Base-by-base conservation (phyloP, 176 grass and related monocot species). In the Tillandsia leiboldiana region DNA sequence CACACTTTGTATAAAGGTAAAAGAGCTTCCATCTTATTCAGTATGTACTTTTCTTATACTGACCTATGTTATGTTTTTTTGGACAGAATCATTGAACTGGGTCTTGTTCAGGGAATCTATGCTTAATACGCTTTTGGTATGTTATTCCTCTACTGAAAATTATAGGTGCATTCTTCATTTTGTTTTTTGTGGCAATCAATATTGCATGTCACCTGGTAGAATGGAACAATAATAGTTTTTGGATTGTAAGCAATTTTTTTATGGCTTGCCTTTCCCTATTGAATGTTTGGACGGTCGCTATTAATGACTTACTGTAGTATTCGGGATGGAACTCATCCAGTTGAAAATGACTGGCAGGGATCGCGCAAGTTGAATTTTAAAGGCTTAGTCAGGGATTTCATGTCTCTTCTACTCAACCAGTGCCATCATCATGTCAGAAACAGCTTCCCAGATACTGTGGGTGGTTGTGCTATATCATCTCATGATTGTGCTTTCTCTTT, bases 1-100 rank as follows among this genome's bases (percentile, higher is more conserved):
- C 71, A 76, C 26, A 75, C 63, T 87, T 78, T 85, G 83, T 89
- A 79, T 73, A 96, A 87, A 91, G 88, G 92, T 89, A 80, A 84
- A 70, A 26, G 63, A 72, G 11, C 29, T 29, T 42, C 11, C 10
- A 18, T 49, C 66, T 23, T 64, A 56, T 48, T 52, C 50, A 76
- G 63, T 59, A 73, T 65, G 58, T 67, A 8, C 13, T 69, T 20
- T 78, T 15, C 28, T 58, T 48, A 50, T 12, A 13, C 7, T 54
- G 3, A 22, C n/a, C 56, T 70, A 54, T 18, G 23, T 52, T 66
- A 51, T 49, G 53, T 67, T 79, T 47, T 53, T 20, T 17, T 78
- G 2, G 69, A 64, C 88, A 96, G 92, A 87, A 18, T 82, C 79
- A 57, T 68, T 64, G 70, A 76, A 91, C 76, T 96, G 92, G 92